These are phyloP conservation scores for Xylaria sp. DNA, from an alignment of 2,329 filamentous ascomycete species.

Conservation along the genomic window DNA sequence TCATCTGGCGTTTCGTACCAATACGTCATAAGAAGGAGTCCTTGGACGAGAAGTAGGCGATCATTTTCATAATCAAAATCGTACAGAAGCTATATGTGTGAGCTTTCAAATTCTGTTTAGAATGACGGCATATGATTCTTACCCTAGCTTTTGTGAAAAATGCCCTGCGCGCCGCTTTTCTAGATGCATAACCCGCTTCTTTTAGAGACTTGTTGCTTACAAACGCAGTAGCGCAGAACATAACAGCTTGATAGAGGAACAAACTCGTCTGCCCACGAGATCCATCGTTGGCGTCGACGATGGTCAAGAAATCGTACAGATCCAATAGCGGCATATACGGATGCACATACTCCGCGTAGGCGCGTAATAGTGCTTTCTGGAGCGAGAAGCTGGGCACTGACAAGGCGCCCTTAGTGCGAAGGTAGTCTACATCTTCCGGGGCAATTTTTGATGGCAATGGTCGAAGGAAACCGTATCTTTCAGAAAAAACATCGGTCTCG, in stretches of 20 bases:
- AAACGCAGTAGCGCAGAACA: slow-evolving; percentile 92
- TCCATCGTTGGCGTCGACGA: slow-evolving; percentile 74
- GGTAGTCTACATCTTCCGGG: slow-evolving; percentile 82
- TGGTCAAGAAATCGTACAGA: slow-evolving; percentile 66
- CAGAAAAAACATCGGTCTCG: slow-evolving; percentile 57
- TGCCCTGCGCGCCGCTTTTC: slow-evolving; percentile 84
- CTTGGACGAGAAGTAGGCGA: slow-evolving; percentile 87
- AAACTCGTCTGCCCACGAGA: slow-evolving; percentile 79
- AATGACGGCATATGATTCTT: slow-evolving; percentile 50
- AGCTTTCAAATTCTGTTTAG: slow-evolving; percentile 25
- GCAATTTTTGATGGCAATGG: slow-evolving; percentile 81
- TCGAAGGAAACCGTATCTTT: slow-evolving; percentile 77
- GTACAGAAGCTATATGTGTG: slow-evolving; percentile 74
- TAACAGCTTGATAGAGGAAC: slow-evolving; percentile 90
- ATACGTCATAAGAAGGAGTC: slow-evolving; percentile 90
- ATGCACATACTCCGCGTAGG: slow-evolving; percentile 89
- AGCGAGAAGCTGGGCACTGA: slow-evolving; percentile 75
- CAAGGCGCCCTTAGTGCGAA: slow-evolving; percentile 85
- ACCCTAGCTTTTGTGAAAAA: slow-evolving; percentile 91
- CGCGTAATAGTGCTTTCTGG: slow-evolving; percentile 82
- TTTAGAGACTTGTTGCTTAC: slow-evolving; percentile 81
- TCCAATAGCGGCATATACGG: slow-evolving; percentile 93
- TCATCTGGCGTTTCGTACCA: slow-evolving; percentile 98
- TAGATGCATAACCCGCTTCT: slow-evolving; percentile 78
- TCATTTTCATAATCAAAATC: slow-evolving; percentile 96